Percentiles rank a stretch among this genome's conserved stretches.
These are phyloP conservation scores for Beauveria asiatica DNA, from an alignment of 2,329 filamentous ascomycete genomes.

Conservation along the genomic window DNA sequence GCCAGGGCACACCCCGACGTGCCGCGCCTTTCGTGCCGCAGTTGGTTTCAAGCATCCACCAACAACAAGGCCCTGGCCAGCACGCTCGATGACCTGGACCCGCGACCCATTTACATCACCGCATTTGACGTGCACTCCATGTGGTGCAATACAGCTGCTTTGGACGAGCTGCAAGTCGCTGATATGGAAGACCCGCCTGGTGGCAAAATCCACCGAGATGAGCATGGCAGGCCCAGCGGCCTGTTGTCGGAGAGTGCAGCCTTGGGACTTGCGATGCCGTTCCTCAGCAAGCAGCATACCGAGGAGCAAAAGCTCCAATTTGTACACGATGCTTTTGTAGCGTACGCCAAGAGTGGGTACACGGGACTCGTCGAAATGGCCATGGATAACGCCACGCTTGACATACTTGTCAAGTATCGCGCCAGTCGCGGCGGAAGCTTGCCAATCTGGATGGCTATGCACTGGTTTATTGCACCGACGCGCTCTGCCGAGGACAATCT, in stretches of 20 bases:
- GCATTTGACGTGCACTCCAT: slow-evolving; percentile 34
- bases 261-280: slow-evolving; percentile 33
- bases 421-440: slow-evolving; percentile 22
- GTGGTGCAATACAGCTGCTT: slow-evolving; percentile 37
- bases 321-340: slow-evolving; percentile 28
- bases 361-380: slow-evolving; percentile 40
- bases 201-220: slow-evolving; percentile 33
- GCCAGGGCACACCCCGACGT: slow-evolving; percentile 26
- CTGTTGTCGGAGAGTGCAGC: slow-evolving; percentile 33
- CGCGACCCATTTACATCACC: slow-evolving; percentile 36
- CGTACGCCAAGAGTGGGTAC: slow-evolving; percentile 32
- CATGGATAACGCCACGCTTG: slow-evolving; percentile 37
- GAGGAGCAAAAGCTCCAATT: slow-evolving; percentile 29
- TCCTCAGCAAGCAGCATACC: slow-evolving; percentile 27
- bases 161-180: slow-evolving; percentile 30
- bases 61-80: slow-evolving; percentile 28
- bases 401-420: slow-evolving; percentile 24
- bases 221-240: slow-evolving; percentile 29
- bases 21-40: slow-evolving; percentile 29
- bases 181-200: slow-evolving; percentile 31
- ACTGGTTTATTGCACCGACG: slow-evolving; percentile 34
- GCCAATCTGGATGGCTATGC: slow-evolving; percentile 31
- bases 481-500: slow-evolving; percentile 24
- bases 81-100: slow-evolving; percentile 35
- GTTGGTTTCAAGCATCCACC: slow-evolving; percentile 38